Base-by-base conservation (phyloP, 2,329 filamentous ascomycete genomes). In the Conoideocrella luteorostrata region DNA sequence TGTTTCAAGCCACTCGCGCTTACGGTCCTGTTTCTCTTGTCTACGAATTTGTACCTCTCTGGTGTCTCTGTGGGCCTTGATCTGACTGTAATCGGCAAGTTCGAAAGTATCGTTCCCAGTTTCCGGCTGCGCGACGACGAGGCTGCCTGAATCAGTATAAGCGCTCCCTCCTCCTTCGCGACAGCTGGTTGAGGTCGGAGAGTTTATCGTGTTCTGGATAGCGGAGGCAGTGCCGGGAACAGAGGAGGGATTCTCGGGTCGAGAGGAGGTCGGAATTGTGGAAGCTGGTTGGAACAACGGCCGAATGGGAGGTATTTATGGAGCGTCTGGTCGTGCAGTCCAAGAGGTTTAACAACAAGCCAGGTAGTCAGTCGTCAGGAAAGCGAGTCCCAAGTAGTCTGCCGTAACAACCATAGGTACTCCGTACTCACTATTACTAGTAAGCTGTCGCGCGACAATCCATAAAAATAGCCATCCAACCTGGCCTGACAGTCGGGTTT, bases 1-100 rank as follows among this genome's bases (percentile, higher is more conserved):
- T 55, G 82, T 73, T 56, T 86, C 78, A 57, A 90, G 81, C 74
- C 78, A 78, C 59, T 72, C 71, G 63, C 80, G 76, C 72, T 89
- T 89, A 63, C 75, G 71, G 53, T 67, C 66, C 58, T 74, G 69
- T 64, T 77, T 82, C 17, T 60, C 54, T 49, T 51, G 59, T 52
- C 54, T 57, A 42, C 61, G 63, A 29, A 53, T 50, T 46, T 67
- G 60, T 42, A 56, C 58, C 24, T 62, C 59, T 47, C 57, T 50
- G 30, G 47, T 50, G 46, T 59, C 51, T 40, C 56, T 52, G 33
- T 58, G 58, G 40, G 52, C 49, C 41, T 56, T 52, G 39, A 63
- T 55, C 33, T 58, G 56, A 29, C 54, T 49, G 54, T 69, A 71
- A 38, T 69, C 64, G 47, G 53, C 55, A 37, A 76, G 66, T 50